Evolutionary conservation across 441 rosid genomes (phyloP).

Genomic region (Croton setiger): DNA sequence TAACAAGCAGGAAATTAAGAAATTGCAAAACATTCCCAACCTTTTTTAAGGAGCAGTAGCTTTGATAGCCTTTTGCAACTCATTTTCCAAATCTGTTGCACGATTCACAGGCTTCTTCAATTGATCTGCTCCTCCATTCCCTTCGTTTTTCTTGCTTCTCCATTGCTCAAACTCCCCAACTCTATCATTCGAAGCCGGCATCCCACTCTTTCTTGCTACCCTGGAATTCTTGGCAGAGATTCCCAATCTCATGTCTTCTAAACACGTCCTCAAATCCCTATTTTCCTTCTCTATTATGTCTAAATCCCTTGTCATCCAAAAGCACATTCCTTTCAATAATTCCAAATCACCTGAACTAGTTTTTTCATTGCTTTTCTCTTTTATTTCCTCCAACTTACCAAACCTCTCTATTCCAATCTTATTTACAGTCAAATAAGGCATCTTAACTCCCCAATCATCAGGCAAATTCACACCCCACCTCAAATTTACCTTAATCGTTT

Average conservation of each 20-base stretch:
- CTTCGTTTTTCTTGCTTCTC: constrained; percentile 36
- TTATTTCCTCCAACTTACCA: constrained; percentile 32
- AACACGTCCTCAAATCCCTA: constrained; percentile 37
- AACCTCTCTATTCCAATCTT: constrained; percentile 50
- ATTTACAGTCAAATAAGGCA: constrained; percentile 49
- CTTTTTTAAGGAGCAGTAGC: constrained; percentile 44
- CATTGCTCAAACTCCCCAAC: constrained; percentile 32
- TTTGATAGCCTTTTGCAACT: constrained; percentile 54
- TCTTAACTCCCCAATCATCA: constrained; percentile 23
- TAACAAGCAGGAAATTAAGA: background rate
- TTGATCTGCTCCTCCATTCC: constrained; percentile 26
- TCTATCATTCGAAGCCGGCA: constrained; percentile 22
- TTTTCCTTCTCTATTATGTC: constrained; percentile 49
- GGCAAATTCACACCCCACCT: constrained; percentile 45
- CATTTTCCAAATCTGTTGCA: constrained; percentile 41
- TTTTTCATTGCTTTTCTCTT: constrained; percentile 24
- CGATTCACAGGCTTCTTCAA: constrained; percentile 28
- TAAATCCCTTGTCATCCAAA: constrained; percentile 54
- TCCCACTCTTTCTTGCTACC: constrained; percentile 23
- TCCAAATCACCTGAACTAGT: constrained; percentile 35
- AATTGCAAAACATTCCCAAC: constrained; percentile 22
- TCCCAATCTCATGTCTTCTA: constrained; percentile 42
- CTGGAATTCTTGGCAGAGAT: constrained; percentile 15
- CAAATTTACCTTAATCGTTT: constrained; percentile 34
- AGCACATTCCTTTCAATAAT: constrained; percentile 45